Evolutionary conservation across 2,329 filamentous ascomycete species (phyloP), one percentile per base, ranked within the genome.

Genomic region (Monosporascus sp.): DNA sequence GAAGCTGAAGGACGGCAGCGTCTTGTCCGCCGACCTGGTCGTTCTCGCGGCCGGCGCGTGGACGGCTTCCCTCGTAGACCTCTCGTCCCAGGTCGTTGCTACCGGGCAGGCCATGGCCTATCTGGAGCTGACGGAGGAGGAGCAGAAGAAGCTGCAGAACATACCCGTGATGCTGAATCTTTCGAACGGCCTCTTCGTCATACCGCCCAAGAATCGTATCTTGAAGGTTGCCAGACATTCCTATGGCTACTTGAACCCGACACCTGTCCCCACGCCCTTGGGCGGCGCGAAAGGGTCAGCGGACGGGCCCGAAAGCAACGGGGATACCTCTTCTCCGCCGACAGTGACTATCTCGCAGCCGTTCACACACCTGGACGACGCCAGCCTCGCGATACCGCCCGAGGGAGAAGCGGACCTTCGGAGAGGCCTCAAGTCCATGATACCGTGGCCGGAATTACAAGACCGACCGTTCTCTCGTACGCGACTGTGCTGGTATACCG

Each of bases 31-130:
- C 2, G 88, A 90, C 54, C 77, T 96, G 7, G 86, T 89, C 37
- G 77, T 97, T 52, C 78, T 96, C 2, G 91, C 93, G 0, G 85
- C 91, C 0, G 93, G 93, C 17, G 91, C 93, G 5, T 97, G 93
- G 92, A 90, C 89, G 2, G 82, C 86, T 2, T 79, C 81, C 1
- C 78, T 97, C 22, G 73, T 97, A 52, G 88, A 96, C 69, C 75
- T 97, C 1, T 78, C 85, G 47, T 89, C 90, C 26, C 82, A 88
- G 45, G 86, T 85, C 40, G 81, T 87, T 58, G 88, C 92, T 2
- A 96, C 91, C 0, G 93, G 90, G 16, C 93, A 97, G 64, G 81
- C 83, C 0, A 68, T 97, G 26, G 87, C 81, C 14, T 97, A 95
- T 72, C 74, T 96, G 59, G 78, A 84, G 58, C 79, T 97, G 61